Evolutionary conservation across 306 rosid genomes (phyloP).

Genomic region (Sophora flavescens): DNA sequence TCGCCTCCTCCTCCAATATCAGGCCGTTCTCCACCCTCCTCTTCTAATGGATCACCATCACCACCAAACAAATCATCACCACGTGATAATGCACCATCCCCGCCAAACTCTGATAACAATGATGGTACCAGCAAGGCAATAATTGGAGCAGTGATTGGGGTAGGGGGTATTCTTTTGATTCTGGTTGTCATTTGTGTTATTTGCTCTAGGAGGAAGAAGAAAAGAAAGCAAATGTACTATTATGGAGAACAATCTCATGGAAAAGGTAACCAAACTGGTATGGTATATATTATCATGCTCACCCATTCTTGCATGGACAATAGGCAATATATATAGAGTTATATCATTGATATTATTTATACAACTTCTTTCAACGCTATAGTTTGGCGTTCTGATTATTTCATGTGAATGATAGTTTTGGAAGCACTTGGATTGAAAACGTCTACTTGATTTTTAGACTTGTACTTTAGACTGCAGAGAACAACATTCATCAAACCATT

Average conservation of each 20-base stretch:
- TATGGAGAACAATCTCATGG: slow-evolving; percentile 59
- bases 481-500: background rate
- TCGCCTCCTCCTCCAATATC: slow-evolving; percentile 31
- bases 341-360: too few relatives aligned
- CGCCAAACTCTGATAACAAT: background rate
- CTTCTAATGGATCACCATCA: slow-evolving; percentile 1
- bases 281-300: background rate
- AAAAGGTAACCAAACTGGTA: slow-evolving; percentile 52
- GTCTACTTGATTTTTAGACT: background rate
- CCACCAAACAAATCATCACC: slow-evolving; percentile 30
- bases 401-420: background rate
- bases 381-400: background rate
- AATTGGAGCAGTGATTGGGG: slow-evolving; percentile 59
- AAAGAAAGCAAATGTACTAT: slow-evolving; percentile 57
- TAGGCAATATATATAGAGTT: background rate
- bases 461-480: background rate
- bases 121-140: slow-evolving; percentile 26
- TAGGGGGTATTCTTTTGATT: slow-evolving; percentile 50
- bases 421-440: background rate
- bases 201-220: slow-evolving; percentile 62
- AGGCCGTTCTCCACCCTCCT: slow-evolving; percentile 8
- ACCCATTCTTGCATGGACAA: background rate
- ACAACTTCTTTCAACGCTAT: too few relatives aligned
- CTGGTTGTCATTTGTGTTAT: slow-evolving; percentile 50
- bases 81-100: background rate